These are phyloP conservation scores for Tephrocybe sp. DNA, from an alignment of 768 basidiomycete genomes.

Conservation along the genomic window DNA sequence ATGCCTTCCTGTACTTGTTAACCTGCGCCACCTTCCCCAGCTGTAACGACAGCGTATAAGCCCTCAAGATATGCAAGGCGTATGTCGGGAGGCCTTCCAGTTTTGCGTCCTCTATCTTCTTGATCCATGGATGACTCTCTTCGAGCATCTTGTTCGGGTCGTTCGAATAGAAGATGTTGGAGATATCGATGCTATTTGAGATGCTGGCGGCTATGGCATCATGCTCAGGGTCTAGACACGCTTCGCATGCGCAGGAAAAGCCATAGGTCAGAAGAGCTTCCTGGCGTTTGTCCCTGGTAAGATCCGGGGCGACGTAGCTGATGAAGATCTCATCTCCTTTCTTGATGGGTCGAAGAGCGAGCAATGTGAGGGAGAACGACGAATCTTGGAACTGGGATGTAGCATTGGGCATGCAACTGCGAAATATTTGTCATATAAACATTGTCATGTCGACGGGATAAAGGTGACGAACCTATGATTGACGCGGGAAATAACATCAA, in stretches of 20 bases:
- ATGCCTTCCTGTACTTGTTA: too few species aligned
- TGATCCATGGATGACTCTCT: not conserved
- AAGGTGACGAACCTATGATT: not conserved
- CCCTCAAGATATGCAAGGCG: not conserved
- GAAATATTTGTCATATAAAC: not conserved
- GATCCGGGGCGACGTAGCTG: constrained; percentile 21
- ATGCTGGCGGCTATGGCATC: too few species aligned
- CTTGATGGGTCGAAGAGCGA: constrained; percentile 27
- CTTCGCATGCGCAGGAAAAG: constrained; percentile 34
- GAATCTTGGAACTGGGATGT: constrained; percentile 19
- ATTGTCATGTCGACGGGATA: not conserved
- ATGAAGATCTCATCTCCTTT: constrained; percentile 34
- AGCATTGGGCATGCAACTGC: constrained; percentile 27
- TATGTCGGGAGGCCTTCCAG: not conserved
- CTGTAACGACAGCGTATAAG: not conserved
- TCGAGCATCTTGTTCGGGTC: too few species aligned
- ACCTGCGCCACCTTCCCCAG: not conserved
- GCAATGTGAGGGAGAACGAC: constrained; percentile 28
- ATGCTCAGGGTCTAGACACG: constrained; percentile 28
- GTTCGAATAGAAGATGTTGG: not conserved
- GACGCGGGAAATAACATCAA: not conserved
- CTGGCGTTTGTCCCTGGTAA: constrained; percentile 22
- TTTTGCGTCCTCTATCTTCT: not conserved
- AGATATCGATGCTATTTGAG: too few species aligned
- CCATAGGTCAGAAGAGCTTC: constrained; percentile 26